Evolutionary conservation across 1,284 basidiomycete genomes (phyloP).

Genomic region (Cutaneotrichosporon sp.): DNA sequence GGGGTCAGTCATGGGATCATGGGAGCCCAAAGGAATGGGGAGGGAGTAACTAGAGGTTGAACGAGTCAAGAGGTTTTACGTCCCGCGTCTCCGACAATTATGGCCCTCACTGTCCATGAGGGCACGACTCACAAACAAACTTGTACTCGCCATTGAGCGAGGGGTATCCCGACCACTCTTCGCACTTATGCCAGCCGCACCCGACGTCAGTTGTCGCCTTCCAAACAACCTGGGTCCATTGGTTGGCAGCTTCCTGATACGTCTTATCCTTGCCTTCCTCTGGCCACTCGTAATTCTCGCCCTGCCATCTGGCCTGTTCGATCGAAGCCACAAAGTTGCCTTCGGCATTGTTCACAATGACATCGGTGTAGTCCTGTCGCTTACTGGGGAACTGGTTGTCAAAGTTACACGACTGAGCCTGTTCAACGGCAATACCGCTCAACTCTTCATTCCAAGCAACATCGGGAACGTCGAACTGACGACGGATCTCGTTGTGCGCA

Average conservation of each 20-base stretch:
- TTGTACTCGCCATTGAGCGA: not conserved
- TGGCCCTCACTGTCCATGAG: too few relatives aligned
- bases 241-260: not conserved
- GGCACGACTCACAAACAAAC: not conserved
- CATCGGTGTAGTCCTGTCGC: not conserved
- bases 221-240: slow-evolving; percentile 40
- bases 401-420: slow-evolving; percentile 4
- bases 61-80: too few relatives aligned
- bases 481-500: slow-evolving; percentile 16
- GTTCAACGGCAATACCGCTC: not conserved
- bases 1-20: not conserved
- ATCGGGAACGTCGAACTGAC: slow-evolving; percentile 2
- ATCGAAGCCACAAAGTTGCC: not conserved
- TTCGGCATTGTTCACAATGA: not conserved
- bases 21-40: too few relatives aligned
- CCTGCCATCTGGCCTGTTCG: not conserved
- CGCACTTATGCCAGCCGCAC: slow-evolving; percentile 30
- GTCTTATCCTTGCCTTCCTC: not conserved
- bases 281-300: slow-evolving; percentile 2
- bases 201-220: slow-evolving; percentile 42
- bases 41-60: too few relatives aligned
- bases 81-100: too few relatives aligned
- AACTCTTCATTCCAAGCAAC: slow-evolving; percentile 14
- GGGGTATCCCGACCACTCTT: not conserved
- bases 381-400: not conserved